These are phyloP conservation scores for Umbelopsis isabellina DNA, from an alignment of 192 early-diverging fungal species.

Conservation along the genomic window DNA sequence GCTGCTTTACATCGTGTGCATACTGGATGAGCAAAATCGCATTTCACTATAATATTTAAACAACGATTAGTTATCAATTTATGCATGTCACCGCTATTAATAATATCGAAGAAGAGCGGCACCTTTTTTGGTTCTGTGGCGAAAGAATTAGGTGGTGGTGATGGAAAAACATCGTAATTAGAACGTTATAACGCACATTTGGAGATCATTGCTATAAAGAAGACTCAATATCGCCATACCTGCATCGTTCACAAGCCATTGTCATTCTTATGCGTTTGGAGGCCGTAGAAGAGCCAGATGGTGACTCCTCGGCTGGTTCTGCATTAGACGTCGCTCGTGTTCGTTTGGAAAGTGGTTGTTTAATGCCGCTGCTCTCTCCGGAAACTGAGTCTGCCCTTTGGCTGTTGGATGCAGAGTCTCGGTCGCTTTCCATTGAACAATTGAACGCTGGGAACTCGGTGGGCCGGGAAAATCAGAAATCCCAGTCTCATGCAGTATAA, in stretches of 20 bases:
- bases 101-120: not conserved
- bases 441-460: not conserved
- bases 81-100: too few species aligned
- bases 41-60: constrained; percentile 3
- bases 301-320: constrained; percentile 8
- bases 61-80: not conserved
- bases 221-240: constrained; percentile 20
- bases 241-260: constrained; percentile 46
- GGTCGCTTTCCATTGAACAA: constrained; percentile 14
- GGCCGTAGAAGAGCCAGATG: constrained; percentile 13
- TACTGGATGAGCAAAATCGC: constrained; percentile 22
- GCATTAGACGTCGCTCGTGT: not conserved
- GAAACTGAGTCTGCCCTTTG: not conserved
- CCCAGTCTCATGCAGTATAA: too few species aligned
- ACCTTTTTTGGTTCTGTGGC: constrained; percentile 21
- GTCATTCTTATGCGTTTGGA: constrained; percentile 47
- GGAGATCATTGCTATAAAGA: too few species aligned
- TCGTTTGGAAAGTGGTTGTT: constrained; percentile 7
- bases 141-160: not conserved
- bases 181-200: too few species aligned
- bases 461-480: not conserved
- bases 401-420: constrained; percentile 9
- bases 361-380: not conserved
- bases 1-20: constrained; percentile 4
- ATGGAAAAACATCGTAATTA: too few species aligned